Evolutionary conservation across 179 eudicot species (phyloP).

Genomic region (Beta corolliflora): DNA sequence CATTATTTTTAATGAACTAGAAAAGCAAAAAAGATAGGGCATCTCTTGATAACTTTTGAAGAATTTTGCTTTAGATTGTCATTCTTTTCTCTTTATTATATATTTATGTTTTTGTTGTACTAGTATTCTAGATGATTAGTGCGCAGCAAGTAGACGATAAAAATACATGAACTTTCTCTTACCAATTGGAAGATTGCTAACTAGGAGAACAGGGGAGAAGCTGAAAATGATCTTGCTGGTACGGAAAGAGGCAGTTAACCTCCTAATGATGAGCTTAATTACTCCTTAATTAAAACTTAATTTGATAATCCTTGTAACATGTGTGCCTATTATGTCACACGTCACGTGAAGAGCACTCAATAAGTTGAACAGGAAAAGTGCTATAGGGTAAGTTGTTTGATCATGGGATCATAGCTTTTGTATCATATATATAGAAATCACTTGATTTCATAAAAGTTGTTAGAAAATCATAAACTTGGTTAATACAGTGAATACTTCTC

Average conservation of each 20-base stretch:
- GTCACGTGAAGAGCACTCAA: constrained; percentile 26
- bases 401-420: neutral
- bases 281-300: neutral
- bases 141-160: neutral
- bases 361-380: neutral
- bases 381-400: neutral
- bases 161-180: neutral
- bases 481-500: neutral
- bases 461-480: neutral
- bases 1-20: neutral
- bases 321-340: constrained; percentile 2
- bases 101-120: neutral
- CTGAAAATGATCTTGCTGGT: constrained; percentile 19
- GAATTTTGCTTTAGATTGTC: neutral
- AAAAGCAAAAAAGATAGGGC: neutral
- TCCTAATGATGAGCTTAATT: constrained; percentile 22
- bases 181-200: neutral
- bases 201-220: neutral
- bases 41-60: neutral
- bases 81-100: neutral
- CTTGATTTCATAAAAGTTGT: neutral
- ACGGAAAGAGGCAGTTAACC: constrained; percentile 25
- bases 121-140: neutral
- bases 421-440: neutral
- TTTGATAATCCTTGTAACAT: neutral